A percentile compares a stretch with the other conserved stretches of the same genome.
phyloP scores from a whole-genome alignment of 441 rosid genomes.

The Erysimum pusillum region DNA sequence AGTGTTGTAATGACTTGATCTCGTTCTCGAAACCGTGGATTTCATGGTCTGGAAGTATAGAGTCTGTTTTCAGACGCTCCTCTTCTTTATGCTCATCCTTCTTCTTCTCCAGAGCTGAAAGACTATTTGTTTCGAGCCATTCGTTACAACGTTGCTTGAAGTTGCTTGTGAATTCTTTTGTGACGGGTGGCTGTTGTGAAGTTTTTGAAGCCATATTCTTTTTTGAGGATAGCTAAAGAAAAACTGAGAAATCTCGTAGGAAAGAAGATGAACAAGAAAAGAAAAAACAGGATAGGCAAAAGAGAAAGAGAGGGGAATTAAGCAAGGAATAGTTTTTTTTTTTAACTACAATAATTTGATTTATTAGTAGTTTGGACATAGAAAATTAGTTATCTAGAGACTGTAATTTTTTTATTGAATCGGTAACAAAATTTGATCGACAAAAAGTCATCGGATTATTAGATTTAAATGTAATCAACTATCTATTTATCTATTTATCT shows the following conservation, averaged over 20 bases:
- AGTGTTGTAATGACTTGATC: constrained; percentile 44
- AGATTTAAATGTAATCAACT: too few relatives aligned
- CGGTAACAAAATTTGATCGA: neutral
- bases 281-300: neutral
- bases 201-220: neutral
- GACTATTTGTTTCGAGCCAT: neutral
- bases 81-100: neutral
- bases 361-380: neutral
- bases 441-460: neutral
- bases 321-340: neutral
- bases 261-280: neutral
- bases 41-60: neutral
- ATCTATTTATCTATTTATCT: too few relatives aligned
- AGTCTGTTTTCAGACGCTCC: constrained; percentile 22
- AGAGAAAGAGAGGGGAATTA: neutral
- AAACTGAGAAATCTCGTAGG: neutral
- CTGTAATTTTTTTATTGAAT: neutral
- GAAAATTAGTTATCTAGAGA: neutral
- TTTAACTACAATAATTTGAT: neutral
- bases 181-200: neutral
- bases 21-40: constrained; percentile 47
- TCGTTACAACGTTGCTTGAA: rapidly evolving
- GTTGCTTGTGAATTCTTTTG: neutral
- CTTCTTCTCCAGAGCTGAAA: neutral
- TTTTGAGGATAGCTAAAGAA: neutral